Conservation (phyloP, 202 grass and related monocot genomes). For the Alloteropsis angusta region DNA sequence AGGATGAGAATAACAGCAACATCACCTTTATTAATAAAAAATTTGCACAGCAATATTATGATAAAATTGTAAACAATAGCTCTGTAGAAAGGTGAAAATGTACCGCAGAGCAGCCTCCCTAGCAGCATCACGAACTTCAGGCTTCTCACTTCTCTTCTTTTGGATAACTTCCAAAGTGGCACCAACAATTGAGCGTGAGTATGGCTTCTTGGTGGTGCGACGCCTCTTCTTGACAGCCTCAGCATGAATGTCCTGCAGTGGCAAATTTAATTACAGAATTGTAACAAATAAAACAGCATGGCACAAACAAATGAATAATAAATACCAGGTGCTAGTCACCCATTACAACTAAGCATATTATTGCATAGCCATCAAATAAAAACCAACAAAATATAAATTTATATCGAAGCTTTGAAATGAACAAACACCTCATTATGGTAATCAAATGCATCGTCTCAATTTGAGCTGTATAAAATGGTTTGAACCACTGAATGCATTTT, state of each 20-base stretch:
- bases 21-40: too few species aligned
- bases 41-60: too few species aligned
- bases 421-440: not conserved
- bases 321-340: not conserved
- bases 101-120: constrained; percentile 50
- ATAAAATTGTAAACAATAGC: not conserved
- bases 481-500: not conserved
- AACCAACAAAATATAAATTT: not conserved
- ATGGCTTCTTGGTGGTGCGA: constrained; percentile 56
- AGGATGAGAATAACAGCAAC: too few species aligned
- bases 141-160: constrained; percentile 51
- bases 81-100: not conserved
- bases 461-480: not conserved
- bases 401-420: not conserved
- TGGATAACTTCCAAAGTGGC: constrained; percentile 58
- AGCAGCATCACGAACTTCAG: constrained; percentile 54
- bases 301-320: not conserved
- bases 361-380: not conserved
- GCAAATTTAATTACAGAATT: not conserved
- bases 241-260: constrained; percentile 59
- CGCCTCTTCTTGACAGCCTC: constrained; percentile 60
- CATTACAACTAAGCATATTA: not conserved
- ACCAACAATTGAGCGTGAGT: constrained; percentile 60
- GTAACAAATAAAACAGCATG: not conserved
- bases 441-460: not conserved